Base-by-base conservation (phyloP, 2,329 filamentous ascomycete genomes). In the Knoxdaviesia proteae region DNA sequence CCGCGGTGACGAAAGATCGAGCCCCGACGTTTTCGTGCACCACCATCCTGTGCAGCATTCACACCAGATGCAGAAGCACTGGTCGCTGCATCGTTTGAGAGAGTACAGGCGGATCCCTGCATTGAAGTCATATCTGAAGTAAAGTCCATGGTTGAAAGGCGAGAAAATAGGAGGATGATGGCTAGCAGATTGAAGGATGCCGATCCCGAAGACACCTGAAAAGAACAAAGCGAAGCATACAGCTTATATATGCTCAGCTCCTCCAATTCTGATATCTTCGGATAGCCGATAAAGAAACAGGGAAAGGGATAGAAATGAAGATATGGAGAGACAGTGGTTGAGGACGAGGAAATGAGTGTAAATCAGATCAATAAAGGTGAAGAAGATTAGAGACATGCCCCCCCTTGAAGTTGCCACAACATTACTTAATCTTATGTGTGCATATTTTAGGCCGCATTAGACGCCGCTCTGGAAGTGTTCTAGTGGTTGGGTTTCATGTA, bases 1-100 rank as follows among this genome's bases (percentile, higher is more conserved):
- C 71, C 62, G 49, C 72, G 59, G 2, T 68, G 69, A 43, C 69
- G 59, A 45, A 71, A 71, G 44, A 68, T 71, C 3, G 74, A 77
- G 50, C 70, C 72, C 6, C 69, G 64, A 36, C 72, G 62, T 44
- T 36, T 36, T 11, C 34, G 8, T 36, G 34, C 11, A 20, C 20
- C 20, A 20, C 20, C 32, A 34, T 33, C 29, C 9, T 36, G 32
- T 8, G 33, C 29, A 10, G 38, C 29, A 20, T 29, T 33, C 6
- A 35, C 33, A 10, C 40, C 42, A 5, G 38, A 11, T 11, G 38
- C 38, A 5, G 42, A 40, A 9, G 37, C 32, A 11, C 38, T 33
- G 10, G 38, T 34, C 10, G n/a, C 10, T 30, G 29, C 34, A 11
- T 44, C 38, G 7, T 40, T 38, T n/a, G 39, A 40, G 10, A 30